Evolutionary conservation across 2,329 filamentous ascomycete species (phyloP), one percentile per base, ranked within the genome.

Genomic region (Fusarium sp.): DNA sequence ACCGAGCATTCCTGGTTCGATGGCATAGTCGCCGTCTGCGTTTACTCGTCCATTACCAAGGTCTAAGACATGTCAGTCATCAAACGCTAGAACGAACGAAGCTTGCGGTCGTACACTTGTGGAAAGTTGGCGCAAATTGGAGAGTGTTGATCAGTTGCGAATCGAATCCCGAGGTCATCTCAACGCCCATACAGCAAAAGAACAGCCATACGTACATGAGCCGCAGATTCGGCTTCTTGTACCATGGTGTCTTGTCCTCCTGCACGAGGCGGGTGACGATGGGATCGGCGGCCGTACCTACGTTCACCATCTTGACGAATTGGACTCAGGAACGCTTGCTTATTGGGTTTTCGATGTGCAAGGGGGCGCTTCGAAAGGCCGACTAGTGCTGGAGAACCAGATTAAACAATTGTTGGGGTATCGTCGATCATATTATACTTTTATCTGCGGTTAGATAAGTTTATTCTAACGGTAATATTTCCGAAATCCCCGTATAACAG

Each of bases 81-180:
- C 28, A 13, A 31, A 4, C 2, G 4, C 3, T 31, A 31, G 5
- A 31, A 31, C 11, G 28, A 13, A 31, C 10, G 5, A 31, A 10
- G 10, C 4, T 31, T 10, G 28, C 10, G 10, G 28, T 14, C 72
- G 1, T 72, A 79, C 80, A 82, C n/a, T 76, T 69, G 48, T 80
- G 77, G 75, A 79, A 83, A 7, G 75, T 69, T 39, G 74, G 72
- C 22, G 79, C 76, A 60, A 82, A 80, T 58, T 83, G 81, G 1
- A 83, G 73, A 1, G 79, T 81, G 66, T 82, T 82, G 72, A 78
- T 77, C n/a, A 78, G 67, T 56, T 78, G 85, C 5, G 82, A 85
- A 70, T 88, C 86, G 55, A 87, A 88, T 0, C 86, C 86, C 5
- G 84, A 86, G 0, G 86, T 88, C 63, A 86, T 86, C 75, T 88